Conservation (phyloP, 2,329 filamentous ascomycete species). For the Fusarium paranaense region DNA sequence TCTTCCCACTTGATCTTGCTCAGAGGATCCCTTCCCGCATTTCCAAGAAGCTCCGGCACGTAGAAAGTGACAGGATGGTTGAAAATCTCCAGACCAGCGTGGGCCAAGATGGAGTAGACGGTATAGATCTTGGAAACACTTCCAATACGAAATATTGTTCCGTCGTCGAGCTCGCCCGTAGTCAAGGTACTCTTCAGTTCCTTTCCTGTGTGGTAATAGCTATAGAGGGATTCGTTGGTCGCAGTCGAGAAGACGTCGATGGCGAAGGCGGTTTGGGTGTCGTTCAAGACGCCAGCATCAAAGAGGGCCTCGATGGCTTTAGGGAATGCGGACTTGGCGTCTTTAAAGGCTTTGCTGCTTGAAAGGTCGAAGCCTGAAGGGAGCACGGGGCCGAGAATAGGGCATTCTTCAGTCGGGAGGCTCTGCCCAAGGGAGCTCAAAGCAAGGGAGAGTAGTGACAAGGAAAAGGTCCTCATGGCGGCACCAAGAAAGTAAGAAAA, state of each 20-base stretch:
- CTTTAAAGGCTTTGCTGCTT: neutral
- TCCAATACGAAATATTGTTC: conserved; percentile 44
- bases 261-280: conserved; percentile 9
- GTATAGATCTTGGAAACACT: conserved; percentile 47
- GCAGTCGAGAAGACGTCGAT: conserved; percentile 34
- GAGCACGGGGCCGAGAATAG: neutral
- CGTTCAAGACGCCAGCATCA: neutral
- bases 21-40: neutral
- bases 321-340: neutral
- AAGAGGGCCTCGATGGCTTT: neutral
- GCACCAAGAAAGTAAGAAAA: neutral
- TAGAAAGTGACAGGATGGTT: conserved; percentile 43
- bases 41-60: conserved; percentile 40
- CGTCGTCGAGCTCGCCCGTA: conserved; percentile 21
- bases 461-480: neutral
- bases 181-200: conserved; percentile 12
- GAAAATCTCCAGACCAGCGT: conserved; percentile 36
- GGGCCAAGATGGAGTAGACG: conserved; percentile 40
- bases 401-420: neutral
- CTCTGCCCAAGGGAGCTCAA: neutral
- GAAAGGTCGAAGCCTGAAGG: neutral
- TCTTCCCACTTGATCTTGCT: conserved; percentile 29
- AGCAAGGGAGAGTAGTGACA: neutral
- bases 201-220: conserved; percentile 20
- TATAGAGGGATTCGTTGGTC: conserved; percentile 32